Evolutionary conservation across 2,329 filamentous ascomycete species (phyloP), one percentile per base, ranked within the genome.

Genomic region (Fusarium dimerum): DNA sequence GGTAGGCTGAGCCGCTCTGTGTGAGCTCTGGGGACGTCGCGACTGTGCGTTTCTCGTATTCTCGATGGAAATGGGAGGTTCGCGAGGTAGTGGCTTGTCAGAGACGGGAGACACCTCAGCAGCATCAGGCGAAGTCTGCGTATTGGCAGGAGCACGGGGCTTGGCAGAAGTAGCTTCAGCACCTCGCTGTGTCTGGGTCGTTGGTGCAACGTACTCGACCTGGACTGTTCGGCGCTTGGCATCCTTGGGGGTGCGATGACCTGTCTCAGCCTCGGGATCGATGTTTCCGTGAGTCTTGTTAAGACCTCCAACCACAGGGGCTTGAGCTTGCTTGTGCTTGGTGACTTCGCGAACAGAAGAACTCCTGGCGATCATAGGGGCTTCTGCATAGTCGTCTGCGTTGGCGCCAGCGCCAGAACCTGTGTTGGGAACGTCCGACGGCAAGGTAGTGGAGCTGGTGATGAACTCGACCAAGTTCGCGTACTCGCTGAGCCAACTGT

Each of bases 401-500:
- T 84, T 73, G 16, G 85, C 83, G 32, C 81, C 78, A 1, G 76
- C 69, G 18, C 84, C 78, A 10, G 90, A 82, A 1, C 90, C 89
- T 2, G 89, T 86, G 62, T 91, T 90, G 61, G 91, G 86, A 62
- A 95, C 92, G 64, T 97, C 92, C 45, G 83, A 85, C 11, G 90
- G 86, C 47, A 89, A 90, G 9, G 93, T 97, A 5, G 92, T 96
- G 68, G 88, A 93, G 73, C 94, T 97, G 18, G 94, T 97, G 67
- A 99, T 97, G 70, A 97, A 92, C 66, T 92, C 90, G 45, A 99
- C 93, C 45, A 97, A 88, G 68, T 96, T 90, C n/a, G 92, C 89
- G 69, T 94, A 99, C 69, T 97, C 94, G 74, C 89, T 96, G 60
- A 99, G 76, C 94, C 94, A 99, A 75, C 94, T 99, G 74, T 99